Conservation (phyloP, 2,329 filamentous ascomycete genomes). For the Exophiala sp. region DNA sequence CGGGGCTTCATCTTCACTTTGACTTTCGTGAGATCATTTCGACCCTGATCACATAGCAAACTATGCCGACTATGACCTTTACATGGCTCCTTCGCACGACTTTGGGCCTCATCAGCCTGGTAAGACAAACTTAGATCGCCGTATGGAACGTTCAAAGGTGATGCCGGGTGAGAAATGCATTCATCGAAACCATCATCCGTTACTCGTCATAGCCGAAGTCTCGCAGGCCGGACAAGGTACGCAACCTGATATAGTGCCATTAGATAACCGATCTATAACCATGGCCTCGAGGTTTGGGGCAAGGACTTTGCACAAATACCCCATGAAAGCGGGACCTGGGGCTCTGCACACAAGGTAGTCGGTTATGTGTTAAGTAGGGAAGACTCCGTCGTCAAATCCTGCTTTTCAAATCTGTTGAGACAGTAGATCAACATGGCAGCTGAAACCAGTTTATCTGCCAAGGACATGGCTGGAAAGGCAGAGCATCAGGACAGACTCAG, state of each 20-base stretch:
- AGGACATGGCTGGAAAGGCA: not conserved
- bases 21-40: too few relatives aligned
- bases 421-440: not conserved
- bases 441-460: not conserved
- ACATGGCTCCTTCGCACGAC: too few relatives aligned
- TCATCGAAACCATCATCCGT: too few relatives aligned
- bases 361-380: not conserved
- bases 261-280: not conserved
- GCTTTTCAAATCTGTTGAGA: not conserved
- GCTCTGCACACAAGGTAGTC: not conserved
- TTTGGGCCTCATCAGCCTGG: too few relatives aligned
- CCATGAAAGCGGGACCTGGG: not conserved
- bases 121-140: too few relatives aligned
- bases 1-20: too few relatives aligned
- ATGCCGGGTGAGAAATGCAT: too few relatives aligned
- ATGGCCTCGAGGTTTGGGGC: not conserved
- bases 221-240: too few relatives aligned
- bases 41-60: too few relatives aligned
- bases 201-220: too few relatives aligned
- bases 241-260: not conserved
- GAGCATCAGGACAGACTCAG: slow-evolving; percentile 2
- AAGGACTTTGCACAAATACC: not conserved
- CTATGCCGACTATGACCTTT: too few relatives aligned
- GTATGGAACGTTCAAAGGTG: too few relatives aligned
- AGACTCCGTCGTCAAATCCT: not conserved